These are phyloP conservation scores for Metarhizium rileyi DNA, from an alignment of 2,329 filamentous ascomycete species.

Conservation along the genomic window DNA sequence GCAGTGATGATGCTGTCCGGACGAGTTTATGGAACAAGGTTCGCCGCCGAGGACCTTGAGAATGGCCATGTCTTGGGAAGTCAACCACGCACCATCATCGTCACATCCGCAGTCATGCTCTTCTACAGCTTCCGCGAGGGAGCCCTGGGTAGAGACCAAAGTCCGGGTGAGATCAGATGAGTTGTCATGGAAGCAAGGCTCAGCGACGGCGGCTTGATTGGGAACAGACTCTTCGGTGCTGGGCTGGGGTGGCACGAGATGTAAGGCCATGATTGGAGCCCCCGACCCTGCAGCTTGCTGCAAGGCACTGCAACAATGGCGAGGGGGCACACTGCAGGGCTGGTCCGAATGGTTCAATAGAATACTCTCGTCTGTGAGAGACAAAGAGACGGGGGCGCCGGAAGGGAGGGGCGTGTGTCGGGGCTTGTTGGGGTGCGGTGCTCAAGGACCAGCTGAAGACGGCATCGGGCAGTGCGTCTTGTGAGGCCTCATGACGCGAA, in stretches of 20 bases:
- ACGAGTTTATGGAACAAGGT: constrained; percentile 3
- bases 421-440: neutral
- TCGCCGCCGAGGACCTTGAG: constrained; percentile 12
- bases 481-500: neutral
- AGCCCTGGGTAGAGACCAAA: constrained; percentile 8
- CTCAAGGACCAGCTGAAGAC: neutral
- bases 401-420: neutral
- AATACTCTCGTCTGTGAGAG: neutral
- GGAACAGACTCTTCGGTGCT: constrained; percentile 12
- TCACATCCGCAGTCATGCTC: constrained; percentile 7
- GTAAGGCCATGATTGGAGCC: constrained; percentile 18
- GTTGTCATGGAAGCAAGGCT: constrained; percentile 10
- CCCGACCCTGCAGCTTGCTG: constrained; percentile 14
- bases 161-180: constrained; percentile 9
- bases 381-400: neutral
- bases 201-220: constrained; percentile 12
- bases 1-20: constrained; percentile 4
- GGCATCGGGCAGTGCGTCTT: neutral
- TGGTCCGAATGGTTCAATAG: neutral
- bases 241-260: constrained; percentile 13
- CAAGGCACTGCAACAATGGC: constrained; percentile 10
- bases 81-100: constrained; percentile 14
- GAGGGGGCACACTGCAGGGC: neutral
- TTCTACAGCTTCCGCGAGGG: constrained; percentile 3
- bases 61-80: constrained; percentile 14